Conservation (phyloP, 2,329 filamentous ascomycete genomes). For the Calonectria hongkongensis region DNA sequence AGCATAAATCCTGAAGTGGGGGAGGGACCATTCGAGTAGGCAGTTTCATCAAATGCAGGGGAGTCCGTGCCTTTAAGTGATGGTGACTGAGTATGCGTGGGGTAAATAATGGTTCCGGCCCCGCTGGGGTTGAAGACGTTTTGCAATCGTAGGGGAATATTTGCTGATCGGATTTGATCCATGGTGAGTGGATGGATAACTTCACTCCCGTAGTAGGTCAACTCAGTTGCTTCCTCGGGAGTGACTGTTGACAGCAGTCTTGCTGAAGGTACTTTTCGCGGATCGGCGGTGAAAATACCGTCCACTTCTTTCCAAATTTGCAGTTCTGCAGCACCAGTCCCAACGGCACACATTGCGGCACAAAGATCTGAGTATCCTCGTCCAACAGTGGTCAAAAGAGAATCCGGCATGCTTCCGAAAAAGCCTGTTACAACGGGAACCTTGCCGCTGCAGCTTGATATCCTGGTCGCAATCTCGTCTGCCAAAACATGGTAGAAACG, state of each 20-base stretch:
- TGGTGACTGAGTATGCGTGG: neutral
- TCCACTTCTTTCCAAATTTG: constrained; percentile 40
- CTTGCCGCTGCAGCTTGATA: neutral
- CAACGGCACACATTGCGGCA: constrained; percentile 36
- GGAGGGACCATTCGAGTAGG: neutral
- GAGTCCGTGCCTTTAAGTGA: neutral
- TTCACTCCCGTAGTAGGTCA: constrained; percentile 34
- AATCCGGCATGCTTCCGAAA: constrained; percentile 34
- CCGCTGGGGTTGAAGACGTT: constrained; percentile 8
- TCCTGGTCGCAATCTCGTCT: constrained; percentile 21
- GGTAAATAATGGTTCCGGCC: constrained; percentile 10
- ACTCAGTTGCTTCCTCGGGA: constrained; percentile 32
- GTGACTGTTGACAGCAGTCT: constrained; percentile 30
- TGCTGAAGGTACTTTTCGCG: constrained; percentile 28
- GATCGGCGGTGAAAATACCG: constrained; percentile 38
- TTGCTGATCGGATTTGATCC: constrained; percentile 13
- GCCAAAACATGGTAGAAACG: constrained; percentile 30
- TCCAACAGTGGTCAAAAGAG: constrained; percentile 28
- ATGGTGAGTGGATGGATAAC: constrained; percentile 33
- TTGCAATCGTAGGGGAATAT: constrained; percentile 12
- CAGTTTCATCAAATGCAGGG: neutral
- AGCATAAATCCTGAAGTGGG: constrained; percentile 3
- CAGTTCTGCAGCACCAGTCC: constrained; percentile 25
- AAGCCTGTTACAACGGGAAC: constrained; percentile 33
- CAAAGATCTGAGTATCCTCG: constrained; percentile 36